These are phyloP conservation scores for Penicillium nordicum DNA, from an alignment of 2,329 filamentous ascomycete species.

Conservation along the genomic window DNA sequence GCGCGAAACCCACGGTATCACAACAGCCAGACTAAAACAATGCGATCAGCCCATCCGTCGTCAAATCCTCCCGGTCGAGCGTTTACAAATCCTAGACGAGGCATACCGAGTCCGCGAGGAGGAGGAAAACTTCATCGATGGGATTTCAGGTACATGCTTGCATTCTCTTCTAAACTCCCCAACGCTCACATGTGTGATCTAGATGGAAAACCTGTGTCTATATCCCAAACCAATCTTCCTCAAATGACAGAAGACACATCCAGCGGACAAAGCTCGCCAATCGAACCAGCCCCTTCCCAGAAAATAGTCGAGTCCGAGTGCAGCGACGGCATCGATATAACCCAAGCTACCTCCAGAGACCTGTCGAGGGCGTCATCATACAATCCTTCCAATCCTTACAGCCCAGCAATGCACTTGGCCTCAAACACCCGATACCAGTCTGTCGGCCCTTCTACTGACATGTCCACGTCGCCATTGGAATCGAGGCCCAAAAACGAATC, in stretches of 20 bases:
- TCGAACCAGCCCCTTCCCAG: slow-evolving; percentile 5
- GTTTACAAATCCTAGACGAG: slow-evolving; percentile 40
- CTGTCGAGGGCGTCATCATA: slow-evolving; percentile 1
- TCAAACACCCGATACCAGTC: slow-evolving; percentile 8
- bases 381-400: slow-evolving; percentile 6
- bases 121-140: slow-evolving; percentile 39
- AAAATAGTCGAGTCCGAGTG: slow-evolving; percentile 7
- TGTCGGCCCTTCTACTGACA: neutral
- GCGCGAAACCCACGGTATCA: slow-evolving; percentile 34
- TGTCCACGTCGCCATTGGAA: slow-evolving; percentile 13
- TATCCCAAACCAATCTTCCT: slow-evolving; percentile 30
- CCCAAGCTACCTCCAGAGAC: slow-evolving; percentile 6
- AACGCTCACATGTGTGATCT: slow-evolving; percentile 1
- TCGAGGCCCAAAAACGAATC: slow-evolving; percentile 19
- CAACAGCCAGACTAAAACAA: slow-evolving; percentile 38
- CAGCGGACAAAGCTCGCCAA: slow-evolving; percentile 17
- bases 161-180: too few relatives aligned
- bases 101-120: slow-evolving; percentile 39
- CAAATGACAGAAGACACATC: slow-evolving; percentile 19
- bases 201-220: slow-evolving; percentile 29
- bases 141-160: slow-evolving; percentile 33
- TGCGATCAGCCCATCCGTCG: slow-evolving; percentile 40
- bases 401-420: slow-evolving; percentile 6
- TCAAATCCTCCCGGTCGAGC: slow-evolving; percentile 35
- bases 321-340: slow-evolving; percentile 3